A percentile compares a stretch with the other conserved stretches of the same genome.
These are phyloP conservation scores for Globisporangium middletonii DNA, from an alignment of 352 stramenopile species.

Conservation along the genomic window DNA sequence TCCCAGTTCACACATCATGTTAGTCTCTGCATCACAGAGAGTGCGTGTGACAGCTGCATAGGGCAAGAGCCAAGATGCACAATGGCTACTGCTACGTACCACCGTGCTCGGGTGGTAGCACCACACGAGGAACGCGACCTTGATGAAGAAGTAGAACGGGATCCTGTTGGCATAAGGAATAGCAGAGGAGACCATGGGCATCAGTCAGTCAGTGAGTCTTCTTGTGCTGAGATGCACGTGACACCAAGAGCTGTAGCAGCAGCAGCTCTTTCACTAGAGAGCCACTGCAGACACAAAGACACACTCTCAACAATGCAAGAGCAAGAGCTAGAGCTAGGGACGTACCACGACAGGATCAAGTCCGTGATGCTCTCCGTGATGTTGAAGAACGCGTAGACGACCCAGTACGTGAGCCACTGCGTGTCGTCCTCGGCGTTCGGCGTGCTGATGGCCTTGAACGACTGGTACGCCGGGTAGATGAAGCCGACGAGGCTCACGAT, in stretches of 20 bases:
- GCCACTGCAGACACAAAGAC: too few species aligned
- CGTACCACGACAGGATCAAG: constrained; percentile 70
- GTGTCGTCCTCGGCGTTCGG: constrained; percentile 68
- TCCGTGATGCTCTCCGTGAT: constrained; percentile 90
- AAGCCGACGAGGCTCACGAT: constrained; percentile 82
- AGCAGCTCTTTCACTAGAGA: too few species aligned
- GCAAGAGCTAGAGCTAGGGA: neutral
- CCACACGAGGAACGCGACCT: constrained; percentile 85
- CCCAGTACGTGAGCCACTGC: constrained; percentile 90
- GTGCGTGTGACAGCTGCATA: too few species aligned
- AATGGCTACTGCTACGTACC: constrained; percentile 18
- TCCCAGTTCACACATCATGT: neutral
- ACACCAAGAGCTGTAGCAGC: too few species aligned
- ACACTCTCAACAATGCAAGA: too few species aligned
- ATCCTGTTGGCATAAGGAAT: constrained; percentile 25
- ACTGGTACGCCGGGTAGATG: constrained; percentile 86
- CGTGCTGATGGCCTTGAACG: constrained; percentile 86
- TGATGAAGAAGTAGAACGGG: constrained; percentile 86
- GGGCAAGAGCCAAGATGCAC: too few species aligned
- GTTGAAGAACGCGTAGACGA: constrained; percentile 96
- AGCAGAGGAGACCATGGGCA: too few species aligned
- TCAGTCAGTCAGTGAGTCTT: neutral
- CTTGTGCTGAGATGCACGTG: too few species aligned
- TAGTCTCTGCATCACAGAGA: neutral
- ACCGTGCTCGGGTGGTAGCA: constrained; percentile 73